Evolutionary conservation across 179 eudicot species (phyloP).

Genomic region (Corrigiola litoralis): DNA sequence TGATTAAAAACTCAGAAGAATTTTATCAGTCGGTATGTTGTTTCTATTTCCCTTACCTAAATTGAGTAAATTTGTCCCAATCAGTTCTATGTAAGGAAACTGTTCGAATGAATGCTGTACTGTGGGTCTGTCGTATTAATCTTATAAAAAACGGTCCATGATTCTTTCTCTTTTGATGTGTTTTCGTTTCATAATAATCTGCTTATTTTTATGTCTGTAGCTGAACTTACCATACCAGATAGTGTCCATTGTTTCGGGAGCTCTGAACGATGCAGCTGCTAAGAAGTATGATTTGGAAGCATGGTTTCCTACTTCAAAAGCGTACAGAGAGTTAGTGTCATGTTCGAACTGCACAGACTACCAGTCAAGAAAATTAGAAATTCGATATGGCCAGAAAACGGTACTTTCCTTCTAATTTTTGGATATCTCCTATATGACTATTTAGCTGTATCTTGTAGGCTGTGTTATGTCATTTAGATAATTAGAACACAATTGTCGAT

Average conservation of each 20-base stretch:
- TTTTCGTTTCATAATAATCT: not conserved
- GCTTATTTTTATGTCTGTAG: slow-evolving; percentile 34
- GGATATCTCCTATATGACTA: not conserved
- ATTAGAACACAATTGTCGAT: not conserved
- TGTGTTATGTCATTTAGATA: too few relatives aligned
- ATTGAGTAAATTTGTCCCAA: too few relatives aligned
- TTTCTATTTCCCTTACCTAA: not conserved
- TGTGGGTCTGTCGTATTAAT: too few relatives aligned
- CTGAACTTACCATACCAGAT: slow-evolving; percentile 77
- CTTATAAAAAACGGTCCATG: too few relatives aligned
- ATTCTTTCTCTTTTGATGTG: too few relatives aligned
- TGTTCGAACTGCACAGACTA: slow-evolving; percentile 96
- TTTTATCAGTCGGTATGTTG: slow-evolving; percentile 63
- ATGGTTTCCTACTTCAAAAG: slow-evolving; percentile 84
- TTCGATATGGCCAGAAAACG: slow-evolving; percentile 85
- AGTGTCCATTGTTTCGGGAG: slow-evolving; percentile 85
- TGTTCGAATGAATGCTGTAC: too few relatives aligned
- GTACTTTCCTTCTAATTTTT: slow-evolving; percentile 19
- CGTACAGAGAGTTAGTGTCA: slow-evolving; percentile 82
- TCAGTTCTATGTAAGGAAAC: too few relatives aligned
- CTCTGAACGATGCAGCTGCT: slow-evolving; percentile 89
- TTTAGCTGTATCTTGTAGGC: not conserved
- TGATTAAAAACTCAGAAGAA: slow-evolving; percentile 79
- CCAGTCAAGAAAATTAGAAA: slow-evolving; percentile 82
- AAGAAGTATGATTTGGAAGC: slow-evolving; percentile 91